Percentiles rank a stretch among this genome's conserved stretches.
phyloP scores from a whole-genome alignment of 2,329 filamentous ascomycete species.

The Emergomyces africanus region DNA sequence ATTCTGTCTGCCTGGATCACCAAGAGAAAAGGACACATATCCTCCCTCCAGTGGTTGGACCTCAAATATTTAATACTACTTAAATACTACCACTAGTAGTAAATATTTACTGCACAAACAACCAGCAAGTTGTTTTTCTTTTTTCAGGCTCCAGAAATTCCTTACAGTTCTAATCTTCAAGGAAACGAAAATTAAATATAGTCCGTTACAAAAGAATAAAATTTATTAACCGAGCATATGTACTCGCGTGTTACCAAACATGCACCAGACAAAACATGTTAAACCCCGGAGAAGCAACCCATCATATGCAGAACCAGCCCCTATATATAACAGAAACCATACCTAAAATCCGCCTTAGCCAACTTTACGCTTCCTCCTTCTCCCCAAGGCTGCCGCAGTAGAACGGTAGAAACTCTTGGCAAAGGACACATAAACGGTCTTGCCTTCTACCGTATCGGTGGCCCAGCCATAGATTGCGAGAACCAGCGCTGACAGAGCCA shows the following conservation, averaged over 20 bases:
- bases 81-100: too few relatives aligned
- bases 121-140: too few relatives aligned
- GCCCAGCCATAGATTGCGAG: slow-evolving; percentile 45
- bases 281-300: background rate
- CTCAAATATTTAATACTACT: too few relatives aligned
- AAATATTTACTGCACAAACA: too few relatives aligned
- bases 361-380: slow-evolving; percentile 14
- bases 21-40: slow-evolving; percentile 4
- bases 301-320: too few relatives aligned
- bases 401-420: slow-evolving; percentile 23
- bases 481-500: slow-evolving; percentile 45
- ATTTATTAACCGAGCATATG: background rate
- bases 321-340: background rate
- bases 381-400: slow-evolving; percentile 13
- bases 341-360: background rate
- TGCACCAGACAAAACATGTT: background rate
- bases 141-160: slow-evolving; percentile 5
- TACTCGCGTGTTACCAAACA: too few relatives aligned
- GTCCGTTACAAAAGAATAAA: too few relatives aligned
- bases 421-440: slow-evolving; percentile 37
- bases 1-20: slow-evolving; percentile 2
- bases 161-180: background rate
- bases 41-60: background rate
- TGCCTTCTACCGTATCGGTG: slow-evolving; percentile 46
- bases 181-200: background rate